Evolutionary conservation across 345 rosid genomes (phyloP).

Genomic region (Euphorbia tirucalli): DNA sequence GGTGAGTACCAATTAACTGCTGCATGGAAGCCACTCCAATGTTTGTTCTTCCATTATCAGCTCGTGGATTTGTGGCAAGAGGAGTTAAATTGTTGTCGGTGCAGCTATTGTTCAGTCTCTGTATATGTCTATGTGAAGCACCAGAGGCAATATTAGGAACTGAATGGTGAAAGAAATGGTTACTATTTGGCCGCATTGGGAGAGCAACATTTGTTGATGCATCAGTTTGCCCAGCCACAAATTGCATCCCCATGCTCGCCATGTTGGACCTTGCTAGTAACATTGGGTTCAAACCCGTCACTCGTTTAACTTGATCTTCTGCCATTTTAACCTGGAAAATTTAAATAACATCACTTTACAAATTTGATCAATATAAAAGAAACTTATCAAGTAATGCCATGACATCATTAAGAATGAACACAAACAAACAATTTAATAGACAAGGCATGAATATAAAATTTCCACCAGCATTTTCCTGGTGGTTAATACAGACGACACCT

Average conservation of each 20-base stretch:
- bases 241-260: conserved; percentile 18
- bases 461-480: background rate
- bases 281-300: conserved; percentile 79
- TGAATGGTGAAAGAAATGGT: conserved; percentile 44
- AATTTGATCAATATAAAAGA: conserved; percentile 14
- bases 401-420: background rate
- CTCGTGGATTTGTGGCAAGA: conserved; percentile 9
- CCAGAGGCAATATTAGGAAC: conserved; percentile 29
- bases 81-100: conserved; percentile 24
- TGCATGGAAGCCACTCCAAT: conserved; percentile 21
- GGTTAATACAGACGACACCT: background rate
- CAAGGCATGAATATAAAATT: background rate
- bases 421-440: too few species aligned
- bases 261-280: conserved; percentile 50
- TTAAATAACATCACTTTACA: conserved; percentile 19
- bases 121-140: conserved; percentile 26
- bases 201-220: conserved; percentile 3
- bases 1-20: conserved; percentile 18
- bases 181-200: conserved; percentile 36
- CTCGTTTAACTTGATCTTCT: conserved; percentile 89
- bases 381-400: background rate
- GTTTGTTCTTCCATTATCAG: conserved; percentile 16
- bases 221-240: conserved; percentile 19
- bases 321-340: conserved; percentile 91
- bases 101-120: conserved; percentile 31